phyloP scores from a whole-genome alignment of 1,284 basidiomycete species.

The Takashimella koratensis region DNA sequence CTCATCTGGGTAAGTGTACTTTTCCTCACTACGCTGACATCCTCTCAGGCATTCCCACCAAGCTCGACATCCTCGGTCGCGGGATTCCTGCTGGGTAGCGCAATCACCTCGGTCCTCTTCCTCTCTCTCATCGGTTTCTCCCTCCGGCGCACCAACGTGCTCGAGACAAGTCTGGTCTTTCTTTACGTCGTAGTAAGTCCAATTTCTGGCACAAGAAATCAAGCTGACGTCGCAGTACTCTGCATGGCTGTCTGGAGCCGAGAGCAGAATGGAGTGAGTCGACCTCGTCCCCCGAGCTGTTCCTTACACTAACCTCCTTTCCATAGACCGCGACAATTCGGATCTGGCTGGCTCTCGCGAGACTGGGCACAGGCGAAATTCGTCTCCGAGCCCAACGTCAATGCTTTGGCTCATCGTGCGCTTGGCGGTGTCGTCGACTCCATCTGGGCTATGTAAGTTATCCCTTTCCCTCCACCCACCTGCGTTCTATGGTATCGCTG shows the following conservation, averaged over 20 bases:
- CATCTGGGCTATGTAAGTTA: conserved; percentile 28
- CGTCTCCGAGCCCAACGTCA: conserved; percentile 14
- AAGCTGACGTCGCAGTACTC: conserved; percentile 29
- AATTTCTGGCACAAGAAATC: conserved; percentile 59
- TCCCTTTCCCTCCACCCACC: neutral
- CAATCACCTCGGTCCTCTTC: conserved; percentile 58
- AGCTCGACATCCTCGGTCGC: conserved; percentile 29
- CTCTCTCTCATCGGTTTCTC: conserved; percentile 86
- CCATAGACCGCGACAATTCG: conserved; percentile 39
- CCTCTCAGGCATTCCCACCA: conserved; percentile 30
- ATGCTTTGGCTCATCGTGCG: conserved; percentile 24
- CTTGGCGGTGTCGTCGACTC: conserved; percentile 29
- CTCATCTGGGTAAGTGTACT: conserved; percentile 35
- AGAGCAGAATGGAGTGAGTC: conserved; percentile 46
- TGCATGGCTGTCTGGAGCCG: conserved; percentile 47
- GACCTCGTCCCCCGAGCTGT: neutral
- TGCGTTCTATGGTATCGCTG: too few species aligned
- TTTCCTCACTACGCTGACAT: neutral
- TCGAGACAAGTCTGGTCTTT: conserved; percentile 82
- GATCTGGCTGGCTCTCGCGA: conserved; percentile 37
- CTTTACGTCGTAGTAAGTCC: conserved; percentile 78
- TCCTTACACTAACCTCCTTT: neutral
- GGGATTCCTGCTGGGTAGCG: conserved; percentile 45
- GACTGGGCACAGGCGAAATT: conserved; percentile 17
- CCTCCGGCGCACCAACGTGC: conserved; percentile 81